These are phyloP conservation scores for Elasticomyces elasticus DNA, from an alignment of 495 filamentous ascomycete species.

Conservation along the genomic window DNA sequence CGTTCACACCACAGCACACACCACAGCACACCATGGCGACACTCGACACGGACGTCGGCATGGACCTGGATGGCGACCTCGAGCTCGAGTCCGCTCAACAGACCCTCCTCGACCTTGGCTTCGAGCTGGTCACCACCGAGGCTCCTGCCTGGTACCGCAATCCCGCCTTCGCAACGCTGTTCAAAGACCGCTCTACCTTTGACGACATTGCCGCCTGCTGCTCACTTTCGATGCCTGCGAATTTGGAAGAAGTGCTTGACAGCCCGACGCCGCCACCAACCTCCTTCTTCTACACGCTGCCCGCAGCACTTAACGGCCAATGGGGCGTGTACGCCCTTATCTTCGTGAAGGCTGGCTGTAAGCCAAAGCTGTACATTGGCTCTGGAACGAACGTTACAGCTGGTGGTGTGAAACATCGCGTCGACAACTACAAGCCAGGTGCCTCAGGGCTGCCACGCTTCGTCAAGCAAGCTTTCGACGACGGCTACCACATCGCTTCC, in stretches of 20 bases:
- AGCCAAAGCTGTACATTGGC: not conserved
- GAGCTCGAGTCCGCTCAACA: not conserved
- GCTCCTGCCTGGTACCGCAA: not conserved
- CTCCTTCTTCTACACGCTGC: not conserved
- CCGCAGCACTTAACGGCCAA: not conserved
- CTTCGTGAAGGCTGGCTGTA: not conserved
- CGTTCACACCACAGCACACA: no score
- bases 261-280: no score
- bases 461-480: not conserved
- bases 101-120: not conserved
- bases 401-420: not conserved
- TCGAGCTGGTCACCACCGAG: not conserved
- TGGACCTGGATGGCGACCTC: not conserved
- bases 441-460: not conserved
- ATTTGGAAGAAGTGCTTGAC: not conserved
- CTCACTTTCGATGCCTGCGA: not conserved
- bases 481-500: not conserved
- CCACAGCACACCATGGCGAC: no score
- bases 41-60: no score
- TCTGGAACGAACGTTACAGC: not conserved
- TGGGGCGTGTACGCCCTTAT: not conserved
- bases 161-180: not conserved
- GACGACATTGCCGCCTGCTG: not conserved
- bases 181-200: not conserved
- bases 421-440: not conserved